phyloP scores from a whole-genome alignment of 2,329 filamentous ascomycete genomes.

The Neospermospora avenae region DNA sequence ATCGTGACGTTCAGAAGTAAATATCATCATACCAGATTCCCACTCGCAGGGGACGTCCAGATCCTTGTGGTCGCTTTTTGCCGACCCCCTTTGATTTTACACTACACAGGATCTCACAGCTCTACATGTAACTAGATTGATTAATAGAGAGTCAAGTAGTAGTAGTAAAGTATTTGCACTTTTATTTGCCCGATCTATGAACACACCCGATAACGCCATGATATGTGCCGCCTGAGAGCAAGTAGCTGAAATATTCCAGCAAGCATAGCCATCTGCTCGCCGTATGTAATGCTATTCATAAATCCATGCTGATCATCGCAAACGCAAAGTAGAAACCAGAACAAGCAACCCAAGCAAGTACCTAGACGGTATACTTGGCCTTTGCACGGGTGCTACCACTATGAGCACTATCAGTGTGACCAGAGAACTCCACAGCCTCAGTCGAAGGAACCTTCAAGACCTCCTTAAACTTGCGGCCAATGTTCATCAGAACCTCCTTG shows the following conservation, averaged over 20 bases:
- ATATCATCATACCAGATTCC: too few species aligned
- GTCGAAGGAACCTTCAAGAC: constrained; percentile 73
- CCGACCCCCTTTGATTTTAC: too few species aligned
- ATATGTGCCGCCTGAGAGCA: constrained; percentile 14
- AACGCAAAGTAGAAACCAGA: constrained; percentile 15
- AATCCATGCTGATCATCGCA: constrained; percentile 21
- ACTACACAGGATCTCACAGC: neutral
- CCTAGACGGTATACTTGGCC: constrained; percentile 84
- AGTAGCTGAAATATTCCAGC: constrained; percentile 8
- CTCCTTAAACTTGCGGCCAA: constrained; percentile 90
- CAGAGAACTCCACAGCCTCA: constrained; percentile 90
- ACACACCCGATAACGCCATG: constrained; percentile 23
- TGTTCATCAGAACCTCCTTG: constrained; percentile 76
- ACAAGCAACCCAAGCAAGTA: constrained; percentile 1
- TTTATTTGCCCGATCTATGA: constrained; percentile 19
- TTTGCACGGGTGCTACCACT: constrained; percentile 92
- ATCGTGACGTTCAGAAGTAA: too few species aligned
- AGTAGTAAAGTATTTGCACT: constrained; percentile 3
- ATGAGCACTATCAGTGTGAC: constrained; percentile 91
- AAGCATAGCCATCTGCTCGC: constrained; percentile 1
- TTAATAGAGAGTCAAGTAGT: neutral
- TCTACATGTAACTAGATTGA: neutral
- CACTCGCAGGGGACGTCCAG: too few species aligned
- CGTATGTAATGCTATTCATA: constrained; percentile 24
- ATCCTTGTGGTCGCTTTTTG: too few species aligned